Conservation (phyloP, 441 rosid genomes). For the Populus hybrid region DNA sequence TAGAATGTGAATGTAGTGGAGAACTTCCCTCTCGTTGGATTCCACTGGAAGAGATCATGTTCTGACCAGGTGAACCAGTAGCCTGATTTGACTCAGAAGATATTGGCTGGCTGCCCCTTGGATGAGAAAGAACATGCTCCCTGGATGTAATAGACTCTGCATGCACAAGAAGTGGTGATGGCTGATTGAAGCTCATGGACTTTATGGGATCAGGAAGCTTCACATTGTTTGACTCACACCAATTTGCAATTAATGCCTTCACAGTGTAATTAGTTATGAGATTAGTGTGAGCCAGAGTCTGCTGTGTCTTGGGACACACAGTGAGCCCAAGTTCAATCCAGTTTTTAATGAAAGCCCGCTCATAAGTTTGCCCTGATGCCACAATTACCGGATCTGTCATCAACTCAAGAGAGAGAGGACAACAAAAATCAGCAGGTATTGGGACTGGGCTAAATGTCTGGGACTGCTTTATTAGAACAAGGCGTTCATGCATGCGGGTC, state of each 20-base stretch:
- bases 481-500: slow-evolving; percentile 67
- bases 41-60: slow-evolving; percentile 39
- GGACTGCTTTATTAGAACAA: slow-evolving; percentile 62
- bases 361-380: slow-evolving; percentile 92
- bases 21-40: slow-evolving; percentile 47
- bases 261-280: slow-evolving; percentile 86
- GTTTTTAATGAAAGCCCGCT: slow-evolving; percentile 73
- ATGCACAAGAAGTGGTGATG: slow-evolving; percentile 48
- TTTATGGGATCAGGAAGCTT: slow-evolving; percentile 68
- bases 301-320: slow-evolving; percentile 90
- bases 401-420: slow-evolving; percentile 91
- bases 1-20: slow-evolving; percentile 58
- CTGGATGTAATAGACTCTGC: slow-evolving; percentile 43
- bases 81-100: slow-evolving; percentile 49
- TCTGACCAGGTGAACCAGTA: slow-evolving; percentile 45
- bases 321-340: slow-evolving; percentile 91
- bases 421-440: slow-evolving; percentile 82
- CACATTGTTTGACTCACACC: slow-evolving; percentile 85
- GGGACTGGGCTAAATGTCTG: slow-evolving; percentile 54
- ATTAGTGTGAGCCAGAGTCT: slow-evolving; percentile 61
- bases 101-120: slow-evolving; percentile 35
- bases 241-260: slow-evolving; percentile 82
- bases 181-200: slow-evolving; percentile 54
- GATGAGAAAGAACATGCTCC: slow-evolving; percentile 31
- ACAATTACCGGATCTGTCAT: slow-evolving; percentile 98